Evolutionary conservation across 441 rosid genomes (phyloP).

Genomic region (Brassica hybrid): DNA sequence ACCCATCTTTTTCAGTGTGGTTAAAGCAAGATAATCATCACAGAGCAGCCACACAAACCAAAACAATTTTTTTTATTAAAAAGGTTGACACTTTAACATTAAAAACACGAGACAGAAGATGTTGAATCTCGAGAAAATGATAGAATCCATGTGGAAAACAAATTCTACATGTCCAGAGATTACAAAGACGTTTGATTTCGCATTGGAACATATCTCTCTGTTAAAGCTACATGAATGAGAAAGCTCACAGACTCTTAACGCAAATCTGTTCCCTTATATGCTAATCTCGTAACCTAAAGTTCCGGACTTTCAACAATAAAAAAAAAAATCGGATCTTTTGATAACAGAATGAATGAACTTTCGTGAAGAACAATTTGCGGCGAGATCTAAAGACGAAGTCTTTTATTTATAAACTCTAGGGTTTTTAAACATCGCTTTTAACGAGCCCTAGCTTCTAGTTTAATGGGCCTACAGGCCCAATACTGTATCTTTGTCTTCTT

Average conservation of each 20-base stretch:
- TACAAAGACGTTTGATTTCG: slow-evolving; percentile 33
- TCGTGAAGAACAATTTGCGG: slow-evolving; percentile 19
- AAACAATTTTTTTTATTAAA: no score
- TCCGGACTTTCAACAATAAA: slow-evolving; percentile 5
- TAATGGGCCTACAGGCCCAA: slow-evolving; percentile 17
- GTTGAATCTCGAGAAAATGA: slow-evolving; percentile 46
- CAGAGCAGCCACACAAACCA: slow-evolving; percentile 36
- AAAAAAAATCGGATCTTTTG: slow-evolving; percentile 1
- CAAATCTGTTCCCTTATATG: slow-evolving; percentile 24
- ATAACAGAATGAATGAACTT: background rate
- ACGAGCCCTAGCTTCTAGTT: background rate
- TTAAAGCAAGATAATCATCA: slow-evolving; percentile 45
- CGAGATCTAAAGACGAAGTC: slow-evolving; percentile 8
- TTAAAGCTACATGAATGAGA: slow-evolving; percentile 29
- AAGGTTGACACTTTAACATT: background rate
- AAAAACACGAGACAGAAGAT: slow-evolving; percentile 7
- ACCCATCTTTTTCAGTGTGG: slow-evolving; percentile 42
- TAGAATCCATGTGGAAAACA: slow-evolving; percentile 29
- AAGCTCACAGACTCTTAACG: slow-evolving; percentile 31
- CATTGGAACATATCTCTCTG: slow-evolving; percentile 27
- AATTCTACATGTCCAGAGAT: slow-evolving; percentile 43
- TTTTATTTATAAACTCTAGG: slow-evolving; percentile 20
- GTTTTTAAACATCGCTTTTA: background rate
- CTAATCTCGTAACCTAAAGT: slow-evolving; percentile 17
- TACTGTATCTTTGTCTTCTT: background rate